Evolutionary conservation across 805 yeast species (phyloP).

Genomic region (Wickerhamiella kurtzmanii): DNA sequence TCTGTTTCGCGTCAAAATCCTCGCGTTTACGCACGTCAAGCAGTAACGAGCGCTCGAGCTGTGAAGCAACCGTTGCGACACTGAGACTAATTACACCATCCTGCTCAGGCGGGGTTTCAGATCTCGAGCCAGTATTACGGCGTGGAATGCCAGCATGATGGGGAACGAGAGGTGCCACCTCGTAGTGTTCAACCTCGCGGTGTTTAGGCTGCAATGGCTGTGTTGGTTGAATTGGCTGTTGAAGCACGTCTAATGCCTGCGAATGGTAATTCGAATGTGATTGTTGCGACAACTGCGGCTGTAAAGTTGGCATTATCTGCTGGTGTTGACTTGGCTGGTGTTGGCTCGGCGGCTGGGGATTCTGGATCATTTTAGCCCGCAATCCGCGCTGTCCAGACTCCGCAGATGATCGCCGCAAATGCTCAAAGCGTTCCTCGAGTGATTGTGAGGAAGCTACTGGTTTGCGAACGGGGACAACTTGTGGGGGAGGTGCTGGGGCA

Average conservation of each 20-base stretch:
- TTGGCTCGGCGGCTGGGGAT: background rate
- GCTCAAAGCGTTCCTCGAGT: conserved; percentile 13
- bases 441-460: background rate
- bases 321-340: background rate
- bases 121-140: too few species aligned
- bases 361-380: background rate
- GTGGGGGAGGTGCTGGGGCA: background rate
- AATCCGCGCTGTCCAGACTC: background rate
- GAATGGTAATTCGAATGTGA: background rate
- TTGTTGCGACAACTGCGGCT: background rate
- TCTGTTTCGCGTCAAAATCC: conserved; percentile 51
- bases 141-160: too few species aligned
- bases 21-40: conserved; percentile 57
- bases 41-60: conserved; percentile 28
- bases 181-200: too few species aligned
- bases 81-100: background rate
- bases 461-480: background rate
- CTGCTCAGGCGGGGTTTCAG: too few species aligned
- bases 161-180: too few species aligned
- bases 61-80: background rate
- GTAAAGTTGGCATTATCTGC: background rate
- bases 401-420: conserved; percentile 12
- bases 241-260: too few species aligned
- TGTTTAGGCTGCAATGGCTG: too few species aligned
- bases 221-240: too few species aligned